A percentile compares a stretch with the other conserved stretches of the same genome.
These are phyloP conservation scores for Cornus controversa DNA, from an alignment of 148 eudicot genomes.

Conservation along the genomic window DNA sequence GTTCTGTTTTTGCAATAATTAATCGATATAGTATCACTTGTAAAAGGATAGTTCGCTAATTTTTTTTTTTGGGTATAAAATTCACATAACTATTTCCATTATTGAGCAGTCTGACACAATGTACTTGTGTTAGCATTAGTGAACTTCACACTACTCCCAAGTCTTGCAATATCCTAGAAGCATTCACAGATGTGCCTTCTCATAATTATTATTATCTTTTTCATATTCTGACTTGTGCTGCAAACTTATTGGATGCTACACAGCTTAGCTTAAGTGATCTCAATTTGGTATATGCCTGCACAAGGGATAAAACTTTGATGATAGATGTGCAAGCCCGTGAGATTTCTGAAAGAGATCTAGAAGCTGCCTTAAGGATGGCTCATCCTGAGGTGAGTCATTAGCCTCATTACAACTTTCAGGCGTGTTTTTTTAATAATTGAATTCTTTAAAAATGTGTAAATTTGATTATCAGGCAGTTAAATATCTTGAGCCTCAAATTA, in stretches of 20 bases:
- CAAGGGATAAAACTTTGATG: constrained; percentile 93
- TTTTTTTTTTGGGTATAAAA: neutral
- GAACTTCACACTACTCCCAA: neutral
- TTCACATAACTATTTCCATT: neutral
- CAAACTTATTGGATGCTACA: constrained; percentile 21
- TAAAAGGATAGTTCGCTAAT: neutral
- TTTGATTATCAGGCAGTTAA: constrained; percentile 68
- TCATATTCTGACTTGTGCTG: constrained; percentile 6
- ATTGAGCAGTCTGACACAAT: neutral
- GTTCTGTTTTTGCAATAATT: neutral
- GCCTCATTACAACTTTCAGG: constrained; percentile 5
- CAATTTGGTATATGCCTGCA: constrained; percentile 96
- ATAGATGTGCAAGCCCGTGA: constrained; percentile 95
- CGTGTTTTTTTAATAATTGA: constrained; percentile 2
- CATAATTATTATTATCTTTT: neutral
- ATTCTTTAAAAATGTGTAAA: constrained; percentile 1
- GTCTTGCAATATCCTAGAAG: neutral
- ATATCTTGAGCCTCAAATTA: constrained; percentile 90
- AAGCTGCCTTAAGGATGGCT: constrained; percentile 84
- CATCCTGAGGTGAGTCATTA: constrained; percentile 72
- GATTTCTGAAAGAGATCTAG: constrained; percentile 86
- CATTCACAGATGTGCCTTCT: neutral
- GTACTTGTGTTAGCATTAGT: neutral
- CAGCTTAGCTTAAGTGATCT: constrained; percentile 94
- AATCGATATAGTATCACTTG: neutral